These are phyloP conservation scores for Phyllostachys edulis DNA, from an alignment of 176 grass and related monocot genomes.

Conservation along the genomic window DNA sequence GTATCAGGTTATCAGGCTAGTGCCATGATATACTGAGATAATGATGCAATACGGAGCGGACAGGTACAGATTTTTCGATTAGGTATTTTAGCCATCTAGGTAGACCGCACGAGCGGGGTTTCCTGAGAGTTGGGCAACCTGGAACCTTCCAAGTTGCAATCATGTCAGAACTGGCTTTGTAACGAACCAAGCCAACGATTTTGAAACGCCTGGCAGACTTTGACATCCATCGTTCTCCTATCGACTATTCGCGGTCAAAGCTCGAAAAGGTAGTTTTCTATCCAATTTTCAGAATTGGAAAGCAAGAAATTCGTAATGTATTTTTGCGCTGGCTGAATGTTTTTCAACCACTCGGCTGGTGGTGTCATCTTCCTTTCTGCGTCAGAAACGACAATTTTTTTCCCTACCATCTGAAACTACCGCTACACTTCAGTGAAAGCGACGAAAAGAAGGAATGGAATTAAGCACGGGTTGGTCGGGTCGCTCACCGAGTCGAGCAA, in stretches of 20 bases:
- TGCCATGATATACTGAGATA: slow-evolving; percentile 14
- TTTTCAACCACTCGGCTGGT: background rate
- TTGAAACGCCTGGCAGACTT: slow-evolving; percentile 19
- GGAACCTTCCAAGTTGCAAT: slow-evolving; percentile 39
- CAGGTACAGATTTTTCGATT: background rate
- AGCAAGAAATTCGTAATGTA: background rate
- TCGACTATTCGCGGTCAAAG: background rate
- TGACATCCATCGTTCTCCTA: background rate
- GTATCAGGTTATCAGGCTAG: background rate
- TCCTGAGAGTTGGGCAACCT: background rate
- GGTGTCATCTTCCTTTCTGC: background rate
- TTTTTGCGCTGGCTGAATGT: background rate
- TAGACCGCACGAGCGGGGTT: background rate
- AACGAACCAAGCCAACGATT: background rate
- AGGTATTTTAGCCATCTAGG: no score
- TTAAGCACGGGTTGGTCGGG: background rate
- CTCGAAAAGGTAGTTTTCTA: background rate
- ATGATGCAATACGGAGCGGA: background rate
- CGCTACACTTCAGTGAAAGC: background rate
- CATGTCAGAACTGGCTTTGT: background rate
- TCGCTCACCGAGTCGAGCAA: slow-evolving; percentile 66
- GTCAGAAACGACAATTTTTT: background rate
- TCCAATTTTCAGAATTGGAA: background rate
- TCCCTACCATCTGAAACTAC: background rate
- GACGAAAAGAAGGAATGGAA: background rate